A percentile compares a stretch with the other conserved stretches of the same genome.
These are phyloP conservation scores for Mycena venus DNA, from an alignment of 768 basidiomycete genomes.

Conservation along the genomic window DNA sequence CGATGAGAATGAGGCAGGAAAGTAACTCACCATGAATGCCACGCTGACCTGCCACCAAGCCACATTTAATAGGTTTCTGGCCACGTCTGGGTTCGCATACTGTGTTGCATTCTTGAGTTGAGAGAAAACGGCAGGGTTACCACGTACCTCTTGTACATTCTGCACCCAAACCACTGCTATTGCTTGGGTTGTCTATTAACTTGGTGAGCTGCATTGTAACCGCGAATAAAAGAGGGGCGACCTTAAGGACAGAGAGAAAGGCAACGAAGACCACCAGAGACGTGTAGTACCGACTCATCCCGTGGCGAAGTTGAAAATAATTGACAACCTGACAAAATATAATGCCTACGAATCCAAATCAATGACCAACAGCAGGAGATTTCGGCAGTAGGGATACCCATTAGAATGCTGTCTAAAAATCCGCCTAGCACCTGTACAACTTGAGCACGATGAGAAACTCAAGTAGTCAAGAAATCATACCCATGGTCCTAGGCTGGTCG, in stretches of 20 bases:
- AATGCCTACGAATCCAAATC: not conserved
- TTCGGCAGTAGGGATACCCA: not conserved
- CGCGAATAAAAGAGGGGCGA: not conserved
- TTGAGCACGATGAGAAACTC: not conserved
- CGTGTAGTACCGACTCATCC: not conserved
- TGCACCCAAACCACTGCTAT: conserved; percentile 20
- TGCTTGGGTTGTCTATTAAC: not conserved
- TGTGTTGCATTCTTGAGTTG: not conserved
- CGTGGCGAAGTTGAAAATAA: not conserved
- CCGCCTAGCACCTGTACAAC: not conserved
- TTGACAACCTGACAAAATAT: conserved; percentile 8
- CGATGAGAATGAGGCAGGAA: not conserved
- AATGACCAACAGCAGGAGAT: not conserved
- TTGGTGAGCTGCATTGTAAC: not conserved
- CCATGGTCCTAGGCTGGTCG: conserved; percentile 9
- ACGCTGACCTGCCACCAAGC: conserved; percentile 15
- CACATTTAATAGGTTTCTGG: not conserved
- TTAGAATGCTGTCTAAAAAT: not conserved
- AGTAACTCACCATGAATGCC: not conserved
- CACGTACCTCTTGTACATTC: conserved; percentile 1
- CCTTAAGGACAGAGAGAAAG: conserved; percentile 5
- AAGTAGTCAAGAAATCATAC: not conserved
- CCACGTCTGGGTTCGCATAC: conserved; percentile 6
- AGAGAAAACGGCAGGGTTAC: not conserved
- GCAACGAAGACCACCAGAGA: conserved; percentile 6